Evolutionary conservation across 2,329 filamentous ascomycete species (phyloP).

Genomic region (Trichoderma semiorbis): DNA sequence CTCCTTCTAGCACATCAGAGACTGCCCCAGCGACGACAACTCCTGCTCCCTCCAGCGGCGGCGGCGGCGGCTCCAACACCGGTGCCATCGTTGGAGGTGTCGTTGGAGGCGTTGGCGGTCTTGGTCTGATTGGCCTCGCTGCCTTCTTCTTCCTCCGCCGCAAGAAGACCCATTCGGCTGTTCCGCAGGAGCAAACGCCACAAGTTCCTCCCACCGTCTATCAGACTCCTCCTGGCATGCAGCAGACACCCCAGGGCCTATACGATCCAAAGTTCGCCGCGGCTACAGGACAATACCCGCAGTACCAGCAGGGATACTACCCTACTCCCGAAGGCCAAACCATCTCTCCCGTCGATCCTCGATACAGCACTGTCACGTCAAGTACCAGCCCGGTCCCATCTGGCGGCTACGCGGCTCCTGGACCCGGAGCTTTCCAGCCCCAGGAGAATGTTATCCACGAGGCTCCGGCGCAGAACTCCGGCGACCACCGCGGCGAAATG

Average conservation of each 20-base stretch:
- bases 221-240: conserved; percentile 19
- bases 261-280: conserved; percentile 29
- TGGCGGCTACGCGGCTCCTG: conserved; percentile 21
- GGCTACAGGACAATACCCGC: conserved; percentile 13
- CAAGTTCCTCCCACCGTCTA: conserved; percentile 20
- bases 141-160: conserved; percentile 32
- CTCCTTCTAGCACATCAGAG: neutral
- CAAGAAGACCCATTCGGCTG: conserved; percentile 25
- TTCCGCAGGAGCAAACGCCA: conserved; percentile 17
- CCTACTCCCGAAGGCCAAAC: neutral
- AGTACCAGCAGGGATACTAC: conserved; percentile 20
- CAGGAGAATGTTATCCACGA: conserved; percentile 35
- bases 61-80: conserved; percentile 18
- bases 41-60: neutral
- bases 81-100: conserved; percentile 39
- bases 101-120: conserved; percentile 35
- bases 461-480: conserved; percentile 34
- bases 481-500: conserved; percentile 38
- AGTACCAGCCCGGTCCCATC: conserved; percentile 23
- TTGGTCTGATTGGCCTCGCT: conserved; percentile 31
- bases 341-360: conserved; percentile 23
- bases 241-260: conserved; percentile 22
- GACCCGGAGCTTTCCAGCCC: conserved; percentile 23
- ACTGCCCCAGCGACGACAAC: neutral
- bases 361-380: conserved; percentile 18